Evolutionary conservation across 2,329 filamentous ascomycete species (phyloP), one percentile per base, ranked within the genome.

Genomic region (Ophiocordyceps camponoti-saundersi): DNA sequence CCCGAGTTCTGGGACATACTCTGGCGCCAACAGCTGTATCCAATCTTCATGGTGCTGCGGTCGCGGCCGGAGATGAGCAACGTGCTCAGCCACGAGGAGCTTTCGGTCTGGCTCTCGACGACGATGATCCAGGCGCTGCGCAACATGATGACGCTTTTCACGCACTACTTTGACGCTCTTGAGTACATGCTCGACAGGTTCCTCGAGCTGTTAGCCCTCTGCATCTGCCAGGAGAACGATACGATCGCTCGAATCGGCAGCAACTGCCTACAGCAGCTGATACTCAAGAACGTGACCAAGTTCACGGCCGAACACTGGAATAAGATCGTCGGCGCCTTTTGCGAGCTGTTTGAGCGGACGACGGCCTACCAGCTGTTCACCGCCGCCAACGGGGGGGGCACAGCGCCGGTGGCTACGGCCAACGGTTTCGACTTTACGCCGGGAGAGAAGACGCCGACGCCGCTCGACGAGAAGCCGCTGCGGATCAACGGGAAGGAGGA

Each of bases 121-220:
- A 99, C 92, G 10, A 95, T 99, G 86, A 98, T 99, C 40, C 92
- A 99, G 62, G 92, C 92, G 2, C 70, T 99, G 47, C 82, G 92
- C 49, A 95, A 96, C 65, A 95, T 98, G 85, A 96, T 99, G 56
- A 90, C 87, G 1, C 76, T 99, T 22, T 98, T 98, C 63, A 98
- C 93, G 0, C 93, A 99, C 64, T 98, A 96, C 65, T 99, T 98
- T 53, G 86, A 93, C 49, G 81, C 88, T 0, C 69, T 99, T 11
- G 88, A 96, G 65, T 94, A 95, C 60, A 98, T 99, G 92, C 75
- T 99, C 18, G 88, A 95, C 62, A 77, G 92, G n/a, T 96, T 98
- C 62, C 67, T 99, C 36, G 90, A 96, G 62, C 76, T 99, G 20
- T 70, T 99, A 12, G 89, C 87, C 3, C 75, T 98, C 12, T 99